These are phyloP conservation scores for Ambrosiella beaveri DNA, from an alignment of 2,329 filamentous ascomycete species.

Conservation along the genomic window DNA sequence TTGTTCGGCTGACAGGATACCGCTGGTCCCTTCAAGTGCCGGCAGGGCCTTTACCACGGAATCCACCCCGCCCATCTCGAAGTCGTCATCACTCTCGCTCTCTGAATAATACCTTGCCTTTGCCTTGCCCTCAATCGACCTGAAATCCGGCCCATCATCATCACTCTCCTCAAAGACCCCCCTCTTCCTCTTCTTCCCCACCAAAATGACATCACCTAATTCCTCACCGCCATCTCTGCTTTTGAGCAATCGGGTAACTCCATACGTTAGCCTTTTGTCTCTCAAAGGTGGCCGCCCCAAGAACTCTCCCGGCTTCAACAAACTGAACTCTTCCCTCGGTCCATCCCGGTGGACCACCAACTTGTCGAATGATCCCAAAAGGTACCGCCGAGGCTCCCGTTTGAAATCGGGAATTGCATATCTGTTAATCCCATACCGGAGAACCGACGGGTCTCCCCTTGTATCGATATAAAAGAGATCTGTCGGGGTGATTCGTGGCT, in stretches of 20 bases:
- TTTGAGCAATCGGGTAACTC: slow-evolving; percentile 4
- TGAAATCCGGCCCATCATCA: slow-evolving; percentile 38
- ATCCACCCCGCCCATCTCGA: slow-evolving; percentile 2
- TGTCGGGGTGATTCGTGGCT: not conserved
- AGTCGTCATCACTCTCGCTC: slow-evolving; percentile 22
- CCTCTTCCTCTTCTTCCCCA: slow-evolving; percentile 13
- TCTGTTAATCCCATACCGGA: slow-evolving; percentile 51
- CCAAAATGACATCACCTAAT: slow-evolving; percentile 25
- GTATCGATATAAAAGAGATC: slow-evolving; percentile 47
- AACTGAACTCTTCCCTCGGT: slow-evolving; percentile 36
- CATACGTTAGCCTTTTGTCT: slow-evolving; percentile 11
- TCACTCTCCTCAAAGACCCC: slow-evolving; percentile 21
- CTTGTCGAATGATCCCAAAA: slow-evolving; percentile 47
- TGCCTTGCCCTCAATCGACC: slow-evolving; percentile 48
- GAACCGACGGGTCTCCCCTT: slow-evolving; percentile 59
- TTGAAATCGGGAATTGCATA: slow-evolving; percentile 56
- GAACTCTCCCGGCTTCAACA: slow-evolving; percentile 27
- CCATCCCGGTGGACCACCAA: slow-evolving; percentile 51
- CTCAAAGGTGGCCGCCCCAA: slow-evolving; percentile 5
- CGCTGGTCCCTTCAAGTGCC: not conserved
- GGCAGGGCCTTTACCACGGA: slow-evolving; percentile 25
- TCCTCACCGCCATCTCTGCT: not conserved
- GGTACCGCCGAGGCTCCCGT: slow-evolving; percentile 47
- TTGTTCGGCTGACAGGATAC: not conserved
- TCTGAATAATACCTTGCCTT: slow-evolving; percentile 31